Conservation (phyloP, 495 filamentous ascomycete species). For the Penicillium canariense region DNA sequence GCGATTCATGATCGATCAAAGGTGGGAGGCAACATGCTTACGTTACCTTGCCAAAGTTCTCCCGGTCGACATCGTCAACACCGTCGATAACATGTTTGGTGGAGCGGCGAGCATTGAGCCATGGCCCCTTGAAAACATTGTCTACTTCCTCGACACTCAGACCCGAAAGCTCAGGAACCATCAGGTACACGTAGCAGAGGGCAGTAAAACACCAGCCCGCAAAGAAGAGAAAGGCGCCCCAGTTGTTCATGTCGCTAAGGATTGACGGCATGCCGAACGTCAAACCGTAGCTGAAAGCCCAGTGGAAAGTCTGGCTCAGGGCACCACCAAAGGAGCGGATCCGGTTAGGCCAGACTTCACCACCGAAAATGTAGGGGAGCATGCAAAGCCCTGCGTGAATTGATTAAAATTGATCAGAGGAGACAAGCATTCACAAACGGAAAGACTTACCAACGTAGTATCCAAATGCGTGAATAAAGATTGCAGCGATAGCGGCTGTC, state of each 20-base stretch:
- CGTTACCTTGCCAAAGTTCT: too few species aligned
- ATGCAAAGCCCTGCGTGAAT: too few species aligned
- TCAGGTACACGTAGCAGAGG: neutral
- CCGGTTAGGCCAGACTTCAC: constrained; percentile 60
- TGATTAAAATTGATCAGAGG: too few species aligned
- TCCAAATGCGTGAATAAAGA: constrained; percentile 55
- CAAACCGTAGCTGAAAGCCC: constrained; percentile 59
- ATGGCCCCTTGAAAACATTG: neutral
- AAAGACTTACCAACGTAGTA: too few species aligned
- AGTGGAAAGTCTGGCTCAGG: constrained; percentile 48
- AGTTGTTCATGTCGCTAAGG: neutral
- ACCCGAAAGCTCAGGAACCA: neutral
- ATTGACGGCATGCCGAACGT: neutral
- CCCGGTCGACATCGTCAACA: too few species aligned
- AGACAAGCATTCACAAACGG: too few species aligned
- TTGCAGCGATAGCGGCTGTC: constrained; percentile 51
- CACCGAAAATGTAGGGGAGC: constrained; percentile 65
- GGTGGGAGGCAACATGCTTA: too few species aligned
- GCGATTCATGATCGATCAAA: too few species aligned
- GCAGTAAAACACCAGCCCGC: neutral
- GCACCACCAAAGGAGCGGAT: constrained; percentile 23
- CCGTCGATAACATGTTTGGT: too few species aligned
- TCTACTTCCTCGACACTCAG: neutral
- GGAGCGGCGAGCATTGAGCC: too few species aligned
- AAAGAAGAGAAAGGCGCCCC: neutral